phyloP scores from a whole-genome alignment of 208 protist genomes.

The Lotmaria passim region DNA sequence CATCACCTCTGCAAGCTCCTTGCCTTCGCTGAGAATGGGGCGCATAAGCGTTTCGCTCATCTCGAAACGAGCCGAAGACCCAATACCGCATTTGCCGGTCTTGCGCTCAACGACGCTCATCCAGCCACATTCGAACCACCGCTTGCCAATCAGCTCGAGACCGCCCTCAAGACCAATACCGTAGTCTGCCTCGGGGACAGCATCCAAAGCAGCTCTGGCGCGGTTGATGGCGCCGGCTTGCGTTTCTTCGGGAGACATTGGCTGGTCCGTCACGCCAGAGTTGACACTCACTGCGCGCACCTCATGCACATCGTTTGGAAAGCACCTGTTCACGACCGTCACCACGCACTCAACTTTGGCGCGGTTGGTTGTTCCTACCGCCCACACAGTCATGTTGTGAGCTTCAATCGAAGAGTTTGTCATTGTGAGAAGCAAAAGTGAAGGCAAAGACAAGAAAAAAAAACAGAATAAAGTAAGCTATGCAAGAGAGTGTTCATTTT shows the following conservation, averaged over 20 bases:
- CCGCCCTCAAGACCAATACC: slow-evolving; percentile 83
- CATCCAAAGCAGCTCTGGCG: slow-evolving; percentile 50
- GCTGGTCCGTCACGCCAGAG: slow-evolving; percentile 70
- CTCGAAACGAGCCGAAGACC: slow-evolving; percentile 82
- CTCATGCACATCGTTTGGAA: slow-evolving; percentile 52
- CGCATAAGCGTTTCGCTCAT: slow-evolving; percentile 74
- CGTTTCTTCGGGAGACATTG: slow-evolving; percentile 81
- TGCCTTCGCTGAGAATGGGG: slow-evolving; percentile 69
- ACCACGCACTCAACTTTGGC: slow-evolving; percentile 70
- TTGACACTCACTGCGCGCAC: slow-evolving; percentile 47
- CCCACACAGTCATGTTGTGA: slow-evolving; percentile 45
- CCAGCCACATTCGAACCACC: slow-evolving; percentile 88
- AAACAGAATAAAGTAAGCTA: too few relatives aligned
- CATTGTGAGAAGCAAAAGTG: not conserved
- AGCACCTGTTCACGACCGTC: slow-evolving; percentile 54
- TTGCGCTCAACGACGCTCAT: slow-evolving; percentile 69
- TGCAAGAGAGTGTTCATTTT: too few relatives aligned
- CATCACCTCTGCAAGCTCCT: slow-evolving; percentile 83
- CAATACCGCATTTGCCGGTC: slow-evolving; percentile 56
- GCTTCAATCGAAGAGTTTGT: too few relatives aligned
- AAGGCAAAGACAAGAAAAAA: not conserved
- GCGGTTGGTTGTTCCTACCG: slow-evolving; percentile 78
- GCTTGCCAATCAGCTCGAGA: slow-evolving; percentile 60
- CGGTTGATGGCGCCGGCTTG: slow-evolving; percentile 55
- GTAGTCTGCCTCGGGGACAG: slow-evolving; percentile 61